Conservation (phyloP, 139 green algal genomes). For the Ettlia oleoabundans region DNA sequence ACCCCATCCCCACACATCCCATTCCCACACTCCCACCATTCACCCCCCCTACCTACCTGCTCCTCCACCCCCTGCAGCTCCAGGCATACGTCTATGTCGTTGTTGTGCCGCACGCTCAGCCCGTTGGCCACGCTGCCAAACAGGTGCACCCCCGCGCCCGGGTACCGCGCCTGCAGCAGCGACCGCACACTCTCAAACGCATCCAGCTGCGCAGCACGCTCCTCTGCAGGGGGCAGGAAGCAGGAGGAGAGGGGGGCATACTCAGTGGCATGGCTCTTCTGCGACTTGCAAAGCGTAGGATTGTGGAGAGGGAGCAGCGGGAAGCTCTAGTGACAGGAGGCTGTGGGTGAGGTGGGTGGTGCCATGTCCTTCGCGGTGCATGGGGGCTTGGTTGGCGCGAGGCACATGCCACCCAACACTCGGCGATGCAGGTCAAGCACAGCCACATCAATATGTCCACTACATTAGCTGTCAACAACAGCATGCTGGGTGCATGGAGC, state of each 20-base stretch:
- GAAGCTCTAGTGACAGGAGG: too few relatives aligned
- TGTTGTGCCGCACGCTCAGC: slow-evolving; percentile 72
- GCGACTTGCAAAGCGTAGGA: neutral
- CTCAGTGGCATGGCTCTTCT: neutral
- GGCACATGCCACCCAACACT: too few relatives aligned
- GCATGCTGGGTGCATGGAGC: too few relatives aligned
- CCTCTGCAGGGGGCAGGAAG: slow-evolving; percentile 15
- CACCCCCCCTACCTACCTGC: slow-evolving; percentile 13
- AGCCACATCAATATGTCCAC: too few relatives aligned
- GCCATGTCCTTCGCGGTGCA: too few relatives aligned
- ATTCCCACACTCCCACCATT: too few relatives aligned
- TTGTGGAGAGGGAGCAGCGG: neutral
- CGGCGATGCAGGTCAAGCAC: too few relatives aligned
- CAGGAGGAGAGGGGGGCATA: neutral
- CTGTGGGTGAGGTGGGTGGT: too few relatives aligned
- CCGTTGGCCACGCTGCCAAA: slow-evolving; percentile 77
- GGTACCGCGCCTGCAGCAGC: slow-evolving; percentile 57
- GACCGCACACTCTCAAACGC: slow-evolving; percentile 52
- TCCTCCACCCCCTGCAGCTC: slow-evolving; percentile 52
- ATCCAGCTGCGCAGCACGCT: slow-evolving; percentile 48
- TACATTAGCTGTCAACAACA: too few relatives aligned
- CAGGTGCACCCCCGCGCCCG: slow-evolving; percentile 56
- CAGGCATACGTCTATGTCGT: slow-evolving; percentile 85
- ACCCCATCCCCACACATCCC: too few relatives aligned
- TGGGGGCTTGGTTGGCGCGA: too few relatives aligned